Conservation (phyloP, 139 green algal species). For the Parachlorella kessleri region DNA sequence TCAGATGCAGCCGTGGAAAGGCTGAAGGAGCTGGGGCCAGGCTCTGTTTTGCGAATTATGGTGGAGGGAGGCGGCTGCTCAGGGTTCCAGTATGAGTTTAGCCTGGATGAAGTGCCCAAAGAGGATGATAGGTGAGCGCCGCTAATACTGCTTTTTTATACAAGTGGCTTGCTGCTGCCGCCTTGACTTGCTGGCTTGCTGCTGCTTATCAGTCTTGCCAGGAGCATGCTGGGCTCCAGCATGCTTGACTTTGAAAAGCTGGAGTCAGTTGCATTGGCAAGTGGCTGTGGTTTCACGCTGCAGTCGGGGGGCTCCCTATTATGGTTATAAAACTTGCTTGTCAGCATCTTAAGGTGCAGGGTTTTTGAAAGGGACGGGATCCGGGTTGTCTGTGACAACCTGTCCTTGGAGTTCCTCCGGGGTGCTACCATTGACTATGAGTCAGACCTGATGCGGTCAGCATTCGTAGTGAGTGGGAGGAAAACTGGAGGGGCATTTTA, state of each 20-base stretch:
- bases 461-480: constrained; percentile 63
- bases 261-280: not conserved
- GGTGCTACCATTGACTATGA: constrained; percentile 88
- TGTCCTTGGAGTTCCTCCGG: constrained; percentile 87
- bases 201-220: too few relatives aligned
- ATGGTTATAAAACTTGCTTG: too few relatives aligned
- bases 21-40: constrained; percentile 55
- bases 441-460: constrained; percentile 84
- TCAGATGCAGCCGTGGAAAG: constrained; percentile 38
- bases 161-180: not conserved
- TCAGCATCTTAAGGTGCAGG: too few relatives aligned
- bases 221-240: too few relatives aligned
- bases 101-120: constrained; percentile 56
- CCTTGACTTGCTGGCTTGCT: not conserved
- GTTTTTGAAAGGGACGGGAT: constrained; percentile 80
- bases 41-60: constrained; percentile 71
- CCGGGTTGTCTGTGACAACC: constrained; percentile 78
- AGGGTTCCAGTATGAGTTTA: constrained; percentile 95
- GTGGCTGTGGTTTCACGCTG: too few relatives aligned
- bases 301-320: too few relatives aligned
- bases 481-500: not conserved
- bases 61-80: constrained; percentile 93
- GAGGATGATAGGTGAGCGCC: constrained; percentile 53
- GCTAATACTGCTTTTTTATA: not conserved
- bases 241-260: too few relatives aligned